Percentiles rank a stretch among this genome's conserved stretches.
Conservation (phyloP, 2,329 filamentous ascomycete genomes). For the Pseudogymnoascus sp. region DNA sequence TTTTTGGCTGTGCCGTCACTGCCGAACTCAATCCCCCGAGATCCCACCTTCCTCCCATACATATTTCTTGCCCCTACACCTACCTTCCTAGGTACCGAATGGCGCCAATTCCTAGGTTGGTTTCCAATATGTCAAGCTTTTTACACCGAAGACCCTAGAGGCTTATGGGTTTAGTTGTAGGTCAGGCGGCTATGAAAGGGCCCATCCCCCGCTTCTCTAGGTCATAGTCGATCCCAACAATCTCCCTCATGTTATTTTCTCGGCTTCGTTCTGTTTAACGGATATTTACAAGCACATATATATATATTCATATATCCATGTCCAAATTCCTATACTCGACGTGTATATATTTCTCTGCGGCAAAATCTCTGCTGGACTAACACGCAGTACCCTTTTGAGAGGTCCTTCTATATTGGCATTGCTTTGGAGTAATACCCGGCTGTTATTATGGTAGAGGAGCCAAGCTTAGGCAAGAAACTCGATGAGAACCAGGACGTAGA, state of each 20-base stretch:
- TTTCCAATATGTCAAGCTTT: constrained; percentile 8
- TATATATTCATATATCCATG: background rate
- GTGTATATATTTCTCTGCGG: background rate
- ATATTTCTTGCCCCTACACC: background rate
- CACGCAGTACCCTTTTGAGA: background rate
- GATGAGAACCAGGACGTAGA: background rate
- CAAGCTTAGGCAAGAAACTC: background rate
- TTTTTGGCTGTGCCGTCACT: background rate
- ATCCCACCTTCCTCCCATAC: constrained; percentile 4
- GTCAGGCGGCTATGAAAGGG: background rate
- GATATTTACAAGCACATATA: background rate
- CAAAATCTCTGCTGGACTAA: background rate
- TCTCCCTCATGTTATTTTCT: constrained; percentile 6
- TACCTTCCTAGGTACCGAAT: background rate
- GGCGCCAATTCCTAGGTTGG: background rate
- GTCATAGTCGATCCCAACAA: background rate
- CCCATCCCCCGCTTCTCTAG: background rate
- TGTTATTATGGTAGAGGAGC: background rate
- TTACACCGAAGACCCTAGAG: background rate
- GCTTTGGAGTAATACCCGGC: background rate
- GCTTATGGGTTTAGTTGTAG: constrained; percentile 7
- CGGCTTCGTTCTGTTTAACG: background rate
- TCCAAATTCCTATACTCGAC: background rate
- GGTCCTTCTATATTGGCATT: background rate
- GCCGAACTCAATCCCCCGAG: constrained; percentile 1